Base-by-base conservation (phyloP, 2,329 filamentous ascomycete species). In the Berkeleyomyces rouxiae region DNA sequence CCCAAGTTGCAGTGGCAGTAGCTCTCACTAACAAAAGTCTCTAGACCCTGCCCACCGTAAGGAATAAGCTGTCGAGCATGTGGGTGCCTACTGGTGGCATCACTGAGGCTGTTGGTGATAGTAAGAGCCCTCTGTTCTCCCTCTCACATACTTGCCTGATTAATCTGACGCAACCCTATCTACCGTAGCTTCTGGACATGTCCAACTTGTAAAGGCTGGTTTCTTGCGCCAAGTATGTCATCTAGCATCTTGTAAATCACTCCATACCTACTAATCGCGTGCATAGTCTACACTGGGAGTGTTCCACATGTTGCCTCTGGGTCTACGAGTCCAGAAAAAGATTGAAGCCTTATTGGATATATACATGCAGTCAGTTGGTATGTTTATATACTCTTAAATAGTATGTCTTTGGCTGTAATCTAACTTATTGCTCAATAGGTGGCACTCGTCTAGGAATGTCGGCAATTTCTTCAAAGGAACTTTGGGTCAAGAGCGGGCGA, bases 251-350 rank as follows among this genome's bases (percentile, higher is more conserved):
- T 33, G 63, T 31, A n/a, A 44, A 6, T 39, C 2, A 57, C 5
- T 16, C 13, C 33, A 31, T 31, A n/a, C 7, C 2, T 57, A 43
- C 61, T 65, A 60, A 65, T 13, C 51, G 16, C 13, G 11, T 13
- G 11, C 43, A 7, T 67, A 90, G 83, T 85, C 90, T 23, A 87
- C 96, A 70, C 83, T 91, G 6, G 93, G 93, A 37, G 83, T 97
- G 43, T 99, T 96, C 69, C 93, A 99, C 70, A 79, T 96, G 70
- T 79, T 99, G 1, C 93, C 93, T 0, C 75, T 99, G 0, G 93
- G 93, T 0, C 78, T 90, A 39, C 82, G 90, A 37, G 89, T 97
- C 0, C 90, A 96, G 69, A 82, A 90, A 60, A 99, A 97, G 72
- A 77, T 97, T 39, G 90, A 96, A 70, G 75, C 75, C 9, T 75